Evolutionary conservation across 2,329 filamentous ascomycete genomes (phyloP).

Genomic region (Paecilomyces variotii): DNA sequence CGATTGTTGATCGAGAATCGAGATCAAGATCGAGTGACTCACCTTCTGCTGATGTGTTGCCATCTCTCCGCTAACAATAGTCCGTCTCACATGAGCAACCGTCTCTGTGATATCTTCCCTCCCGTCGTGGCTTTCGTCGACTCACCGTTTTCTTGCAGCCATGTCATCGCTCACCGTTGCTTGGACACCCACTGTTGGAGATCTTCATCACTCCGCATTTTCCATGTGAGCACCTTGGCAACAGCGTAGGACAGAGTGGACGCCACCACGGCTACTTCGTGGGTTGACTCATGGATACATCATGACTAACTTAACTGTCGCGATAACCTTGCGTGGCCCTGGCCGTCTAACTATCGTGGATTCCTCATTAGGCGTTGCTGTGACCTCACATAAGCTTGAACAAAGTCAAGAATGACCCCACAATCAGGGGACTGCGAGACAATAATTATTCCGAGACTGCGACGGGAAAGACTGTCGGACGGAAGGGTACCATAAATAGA

Average conservation of each 20-base stretch:
- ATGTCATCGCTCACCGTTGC: neutral
- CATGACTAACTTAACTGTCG: too few species aligned
- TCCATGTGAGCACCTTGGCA: neutral
- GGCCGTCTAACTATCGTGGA: neutral
- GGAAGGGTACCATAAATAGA: neutral
- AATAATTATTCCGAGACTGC: neutral
- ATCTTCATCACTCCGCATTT: neutral
- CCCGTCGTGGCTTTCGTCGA: neutral
- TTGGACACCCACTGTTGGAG: neutral
- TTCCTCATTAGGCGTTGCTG: slow-evolving; percentile 1
- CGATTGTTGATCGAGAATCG: neutral
- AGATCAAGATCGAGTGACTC: neutral
- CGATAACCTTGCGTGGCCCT: neutral
- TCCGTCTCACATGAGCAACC: neutral
- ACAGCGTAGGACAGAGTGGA: neutral
- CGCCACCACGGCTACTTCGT: neutral
- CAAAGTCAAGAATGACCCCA: neutral
- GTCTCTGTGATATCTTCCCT: neutral
- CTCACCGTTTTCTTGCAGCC: neutral
- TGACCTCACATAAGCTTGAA: slow-evolving; percentile 1
- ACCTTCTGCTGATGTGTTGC: neutral
- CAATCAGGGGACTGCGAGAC: neutral
- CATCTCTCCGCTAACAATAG: neutral
- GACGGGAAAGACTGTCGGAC: neutral
- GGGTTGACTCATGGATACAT: neutral